Evolutionary conservation across 1,284 basidiomycete species (phyloP).

Genomic region (Cryptococcus neoformans): DNA sequence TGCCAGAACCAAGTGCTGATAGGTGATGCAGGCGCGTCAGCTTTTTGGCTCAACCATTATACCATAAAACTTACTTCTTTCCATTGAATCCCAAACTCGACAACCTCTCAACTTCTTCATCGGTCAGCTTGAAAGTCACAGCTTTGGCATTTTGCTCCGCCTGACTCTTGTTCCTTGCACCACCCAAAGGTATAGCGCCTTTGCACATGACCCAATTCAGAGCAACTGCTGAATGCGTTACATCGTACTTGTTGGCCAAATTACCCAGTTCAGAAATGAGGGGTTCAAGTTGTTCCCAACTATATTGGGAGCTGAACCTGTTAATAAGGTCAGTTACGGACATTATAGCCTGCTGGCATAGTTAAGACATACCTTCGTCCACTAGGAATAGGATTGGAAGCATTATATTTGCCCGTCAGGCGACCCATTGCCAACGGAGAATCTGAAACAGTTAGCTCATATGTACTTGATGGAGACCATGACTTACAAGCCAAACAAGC

Average conservation of each 20-base stretch:
- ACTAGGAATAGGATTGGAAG: constrained; percentile 35
- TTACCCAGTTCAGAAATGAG: constrained; percentile 32
- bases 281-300: constrained; percentile 40
- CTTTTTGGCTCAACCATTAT: background rate
- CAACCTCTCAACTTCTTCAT: constrained; percentile 22
- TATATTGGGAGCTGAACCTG: constrained; percentile 20
- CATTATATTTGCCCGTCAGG: constrained; percentile 44
- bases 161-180: constrained; percentile 43
- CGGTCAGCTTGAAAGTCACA: constrained; percentile 20
- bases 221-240: constrained; percentile 41
- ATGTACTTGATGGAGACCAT: background rate
- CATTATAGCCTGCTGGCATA: background rate
- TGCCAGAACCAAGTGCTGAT: constrained; percentile 7
- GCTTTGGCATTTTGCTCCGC: constrained; percentile 35
- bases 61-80: constrained; percentile 17
- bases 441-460: constrained; percentile 19
- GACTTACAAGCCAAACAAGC: constrained; percentile 40
- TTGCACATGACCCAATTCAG: constrained; percentile 47
- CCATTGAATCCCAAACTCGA: constrained; percentile 21
- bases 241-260: constrained; percentile 37
- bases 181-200: constrained; percentile 48
- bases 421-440: constrained; percentile 45
- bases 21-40: background rate
- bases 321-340: constrained; percentile 13
- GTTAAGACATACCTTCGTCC: constrained; percentile 21